These are phyloP conservation scores for Colletotrichum phormii DNA, from an alignment of 2,329 filamentous ascomycete genomes.

Conservation along the genomic window DNA sequence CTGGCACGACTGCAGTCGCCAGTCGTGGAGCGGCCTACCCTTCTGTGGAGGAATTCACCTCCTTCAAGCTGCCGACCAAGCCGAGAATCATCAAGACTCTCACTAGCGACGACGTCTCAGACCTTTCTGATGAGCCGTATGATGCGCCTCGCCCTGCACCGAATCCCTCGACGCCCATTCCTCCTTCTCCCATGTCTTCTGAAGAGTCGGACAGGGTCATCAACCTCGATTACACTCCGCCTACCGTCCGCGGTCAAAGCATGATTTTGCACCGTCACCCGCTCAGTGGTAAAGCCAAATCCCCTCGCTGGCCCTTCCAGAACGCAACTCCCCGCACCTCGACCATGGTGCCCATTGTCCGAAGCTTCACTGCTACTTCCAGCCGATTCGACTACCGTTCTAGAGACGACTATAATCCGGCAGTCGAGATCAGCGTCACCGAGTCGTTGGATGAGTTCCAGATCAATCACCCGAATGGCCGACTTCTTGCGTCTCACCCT, in stretches of 20 bases:
- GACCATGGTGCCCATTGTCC: constrained; percentile 23
- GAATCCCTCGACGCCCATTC: constrained; percentile 8
- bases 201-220: constrained; percentile 17
- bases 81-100: background rate
- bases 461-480: constrained; percentile 22
- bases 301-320: constrained; percentile 32
- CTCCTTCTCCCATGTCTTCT: constrained; percentile 19
- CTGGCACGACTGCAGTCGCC: constrained; percentile 13
- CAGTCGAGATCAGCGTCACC: constrained; percentile 17
- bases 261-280: constrained; percentile 18
- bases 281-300: background rate
- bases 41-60: constrained; percentile 10
- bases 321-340: constrained; percentile 23
- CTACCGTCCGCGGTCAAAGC: constrained; percentile 16
- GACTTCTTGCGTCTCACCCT: constrained; percentile 19
- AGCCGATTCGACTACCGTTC: background rate
- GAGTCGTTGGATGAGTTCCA: constrained; percentile 34
- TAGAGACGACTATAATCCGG: background rate
- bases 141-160: background rate
- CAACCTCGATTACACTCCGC: constrained; percentile 11
- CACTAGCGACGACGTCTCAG: background rate
- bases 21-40: constrained; percentile 11
- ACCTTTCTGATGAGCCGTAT: background rate
- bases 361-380: constrained; percentile 4
- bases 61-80: constrained; percentile 16